Base-by-base conservation (phyloP, 1,284 basidiomycete genomes). In the Austroboletus rostrupii region DNA sequence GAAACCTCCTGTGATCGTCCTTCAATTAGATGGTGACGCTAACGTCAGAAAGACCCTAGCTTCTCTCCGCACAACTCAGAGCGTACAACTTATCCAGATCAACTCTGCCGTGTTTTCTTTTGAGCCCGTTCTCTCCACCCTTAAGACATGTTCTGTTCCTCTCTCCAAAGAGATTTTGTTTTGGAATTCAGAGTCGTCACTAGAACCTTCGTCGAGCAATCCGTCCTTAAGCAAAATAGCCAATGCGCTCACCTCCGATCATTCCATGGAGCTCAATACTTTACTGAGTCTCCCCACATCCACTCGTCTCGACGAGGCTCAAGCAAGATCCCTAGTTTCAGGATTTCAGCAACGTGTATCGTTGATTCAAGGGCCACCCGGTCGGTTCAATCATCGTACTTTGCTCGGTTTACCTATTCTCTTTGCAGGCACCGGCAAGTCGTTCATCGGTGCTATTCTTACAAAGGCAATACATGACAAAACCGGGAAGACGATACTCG, bases 341-440 rank as follows among this genome's bases (percentile, higher is more conserved):
- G 78, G 76, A 0, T 66, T 86, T 5, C 73, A 66, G 0, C 77
- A 81, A 49, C 64, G 60, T 5, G 66, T 85, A 2, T 77, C 81
- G 0, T 58, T 85, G 7, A 81, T 85, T 8, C 83, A 85, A 62
- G 83, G 83, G 0, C 83, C 83, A 0, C 83, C 83, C 31, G 83
- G 83, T 82, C 58, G 43, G 70, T 54, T 36, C 13, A 2, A 12
- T 17, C 20, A 14, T 11, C 16, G 17, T 33, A 28, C 6, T 16
- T 1, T 20, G 5, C 35, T 31, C 41, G 10, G 9, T 17, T 39
- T 7, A 32, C 41, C 57, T 4, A 39, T 6, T 16, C 3, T 21
- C 17, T 17, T 21, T 38, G 43, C 28, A 85, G 83, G 83, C 0
- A 86, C 84, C 0, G 83, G 84, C 0, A 85, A 85, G 54, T 84